A percentile compares a stretch with the other conserved stretches of the same genome.
Evolutionary conservation across 441 rosid species (phyloP).

Genomic region (Syzygium malaccense): DNA sequence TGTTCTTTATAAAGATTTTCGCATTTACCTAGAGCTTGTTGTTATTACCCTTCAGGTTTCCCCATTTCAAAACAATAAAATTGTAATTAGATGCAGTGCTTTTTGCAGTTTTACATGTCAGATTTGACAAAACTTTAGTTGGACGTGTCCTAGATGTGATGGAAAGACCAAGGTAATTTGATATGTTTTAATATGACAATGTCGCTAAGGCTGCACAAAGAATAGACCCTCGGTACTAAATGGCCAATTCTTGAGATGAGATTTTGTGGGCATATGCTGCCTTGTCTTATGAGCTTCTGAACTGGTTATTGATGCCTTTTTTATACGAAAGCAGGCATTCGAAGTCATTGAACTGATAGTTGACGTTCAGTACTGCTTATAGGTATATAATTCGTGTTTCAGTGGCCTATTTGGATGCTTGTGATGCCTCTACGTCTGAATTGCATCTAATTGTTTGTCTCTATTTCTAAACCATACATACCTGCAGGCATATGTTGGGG

Average conservation of each 20-base stretch:
- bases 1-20: background rate
- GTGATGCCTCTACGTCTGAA: background rate
- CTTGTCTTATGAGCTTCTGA: background rate
- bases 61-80: background rate
- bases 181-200: background rate
- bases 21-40: background rate
- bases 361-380: conserved; percentile 3
- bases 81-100: background rate
- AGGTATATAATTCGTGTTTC: background rate
- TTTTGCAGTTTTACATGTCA: conserved; percentile 6
- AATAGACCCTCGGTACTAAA: background rate
- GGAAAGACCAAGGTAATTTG: background rate
- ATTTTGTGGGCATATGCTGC: background rate
- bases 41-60: background rate
- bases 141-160: conserved; percentile 12
- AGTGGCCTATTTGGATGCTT: background rate
- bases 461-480: conserved; percentile 1
- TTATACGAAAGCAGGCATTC: background rate
- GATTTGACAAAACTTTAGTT: conserved; percentile 10
- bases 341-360: conserved; percentile 7
- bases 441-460: background rate
- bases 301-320: background rate
- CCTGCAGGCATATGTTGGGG: conserved; percentile 77
- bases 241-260: background rate
- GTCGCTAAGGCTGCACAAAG: background rate